phyloP scores from a whole-genome alignment of 2,329 filamentous ascomycete species.

The Xylariaceae sp. region DNA sequence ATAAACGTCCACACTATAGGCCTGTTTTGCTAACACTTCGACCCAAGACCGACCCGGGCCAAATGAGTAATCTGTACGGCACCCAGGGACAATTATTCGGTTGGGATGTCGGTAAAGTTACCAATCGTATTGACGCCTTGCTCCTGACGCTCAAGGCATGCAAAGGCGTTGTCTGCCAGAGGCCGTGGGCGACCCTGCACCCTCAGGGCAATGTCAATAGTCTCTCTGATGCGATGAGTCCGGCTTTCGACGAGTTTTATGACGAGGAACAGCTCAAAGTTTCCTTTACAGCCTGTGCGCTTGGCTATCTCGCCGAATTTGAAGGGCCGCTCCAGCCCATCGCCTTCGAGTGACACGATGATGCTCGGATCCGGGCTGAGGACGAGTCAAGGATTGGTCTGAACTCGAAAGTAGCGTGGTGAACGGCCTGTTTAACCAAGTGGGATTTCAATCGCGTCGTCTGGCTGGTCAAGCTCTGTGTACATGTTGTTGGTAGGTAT shows the following conservation, averaged over 20 bases:
- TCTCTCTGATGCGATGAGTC: neutral
- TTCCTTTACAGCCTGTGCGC: neutral
- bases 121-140: slow-evolving; percentile 51
- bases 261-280: neutral
- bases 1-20: neutral
- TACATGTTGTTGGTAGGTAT: no score
- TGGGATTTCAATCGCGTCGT: no score
- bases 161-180: neutral
- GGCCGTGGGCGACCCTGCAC: slow-evolving; percentile 4
- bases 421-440: no score
- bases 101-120: slow-evolving; percentile 45
- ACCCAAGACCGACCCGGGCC: slow-evolving; percentile 56
- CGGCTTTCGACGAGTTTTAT: slow-evolving; percentile 5
- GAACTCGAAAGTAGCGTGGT: no score
- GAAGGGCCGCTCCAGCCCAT: neutral
- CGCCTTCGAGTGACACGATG: no score
- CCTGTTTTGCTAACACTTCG: neutral
- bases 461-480: no score
- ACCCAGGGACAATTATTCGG: no score
- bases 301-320: neutral
- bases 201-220: slow-evolving; percentile 4
- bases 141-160: slow-evolving; percentile 5
- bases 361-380: no score
- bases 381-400: no score
- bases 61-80: slow-evolving; percentile 59